Evolutionary conservation across 805 yeast genomes (phyloP).

Genomic region (Yamadazyma sp.): DNA sequence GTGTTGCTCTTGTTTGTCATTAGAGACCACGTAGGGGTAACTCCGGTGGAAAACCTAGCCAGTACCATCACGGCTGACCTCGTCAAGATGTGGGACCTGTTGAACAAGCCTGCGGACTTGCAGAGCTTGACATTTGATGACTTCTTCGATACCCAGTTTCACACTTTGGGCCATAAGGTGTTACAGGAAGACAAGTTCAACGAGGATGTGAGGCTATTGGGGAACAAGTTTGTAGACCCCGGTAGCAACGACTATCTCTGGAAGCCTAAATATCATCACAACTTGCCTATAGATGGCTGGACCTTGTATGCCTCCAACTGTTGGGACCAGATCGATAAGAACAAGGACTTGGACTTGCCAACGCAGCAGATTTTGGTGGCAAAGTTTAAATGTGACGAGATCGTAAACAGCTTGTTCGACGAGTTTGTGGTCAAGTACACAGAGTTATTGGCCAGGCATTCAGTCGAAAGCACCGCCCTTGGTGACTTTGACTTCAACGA

Average conservation of each 20-base stretch:
- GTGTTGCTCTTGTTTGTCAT: constrained; percentile 81
- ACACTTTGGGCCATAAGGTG: constrained; percentile 80
- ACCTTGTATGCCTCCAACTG: constrained; percentile 83
- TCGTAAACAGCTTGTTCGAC: constrained; percentile 44
- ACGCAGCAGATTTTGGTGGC: constrained; percentile 96
- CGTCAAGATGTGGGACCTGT: constrained; percentile 70
- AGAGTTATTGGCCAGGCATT: constrained; percentile 13
- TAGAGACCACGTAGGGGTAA: constrained; percentile 86
- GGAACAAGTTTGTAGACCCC: constrained; percentile 53
- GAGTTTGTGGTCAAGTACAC: constrained; percentile 27
- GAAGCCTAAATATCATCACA: constrained; percentile 72
- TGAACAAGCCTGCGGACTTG: constrained; percentile 71
- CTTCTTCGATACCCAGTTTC: constrained; percentile 83
- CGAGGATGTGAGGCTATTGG: constrained; percentile 58
- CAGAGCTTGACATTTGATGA: constrained; percentile 58
- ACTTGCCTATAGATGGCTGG: constrained; percentile 96
- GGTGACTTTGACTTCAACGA: constrained; percentile 42
- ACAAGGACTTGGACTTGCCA: constrained; percentile 93
- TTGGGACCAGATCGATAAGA: constrained; percentile 91
- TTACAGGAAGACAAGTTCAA: constrained; percentile 73
- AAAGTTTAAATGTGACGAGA: constrained; percentile 91
- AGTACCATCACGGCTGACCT: constrained; percentile 71
- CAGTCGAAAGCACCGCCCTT: constrained; percentile 6
- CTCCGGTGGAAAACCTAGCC: constrained; percentile 73
- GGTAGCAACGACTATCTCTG: constrained; percentile 46